Base-by-base conservation (phyloP, 129 eudicot species). In the Rutidosis leptorrhynchoides region DNA sequence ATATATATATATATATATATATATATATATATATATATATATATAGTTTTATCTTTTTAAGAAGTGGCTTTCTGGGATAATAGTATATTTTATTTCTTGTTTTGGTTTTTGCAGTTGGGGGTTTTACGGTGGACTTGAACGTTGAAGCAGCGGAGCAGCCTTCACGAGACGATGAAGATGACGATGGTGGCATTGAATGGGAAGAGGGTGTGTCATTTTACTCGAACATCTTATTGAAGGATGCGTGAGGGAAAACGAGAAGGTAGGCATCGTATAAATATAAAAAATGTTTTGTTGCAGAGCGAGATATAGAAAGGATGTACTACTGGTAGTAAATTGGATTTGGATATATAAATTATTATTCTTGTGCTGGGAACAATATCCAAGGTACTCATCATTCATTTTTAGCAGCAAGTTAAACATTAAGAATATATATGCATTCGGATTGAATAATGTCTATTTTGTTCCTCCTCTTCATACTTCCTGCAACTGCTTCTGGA, bases 101-200 rank as follows among this genome's bases (percentile, higher is more conserved):
- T 40, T 43, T 58, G 14, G 29, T 42, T 61, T 27, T 30, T 59
- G 76, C 48, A 62, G 70, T 23, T 1, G 71, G 65, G 65, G 29
- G 72, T 17, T 70, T 69, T 43, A 77, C 53, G 60, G 74, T 69
- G 19, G 75, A 76, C 60, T 54, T 68, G 40, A 68, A 70, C 57
- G 80, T 53, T 49, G 74, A 69, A 69, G 69, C 70, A 27, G 71
- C 65, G 24, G 75, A 69, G n/a, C n/a, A n/a, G 60, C 58, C 64
- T 53, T 80, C 65, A 46, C 77, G 74, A 59, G 80, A 62, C 10
- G 68, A 74, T 30, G 72, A 42, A 59, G 78, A 64, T 65, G 78
- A 74, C 46, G 73, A 74, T 67, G n/a, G n/a, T n/a, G 72, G 72
- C 58, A 74, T 74, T 8, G 67, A 65, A 58, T 74, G 78, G 78